Evolutionary conservation across 441 rosid genomes (phyloP).

Genomic region (Metrosideros polymorpha): DNA sequence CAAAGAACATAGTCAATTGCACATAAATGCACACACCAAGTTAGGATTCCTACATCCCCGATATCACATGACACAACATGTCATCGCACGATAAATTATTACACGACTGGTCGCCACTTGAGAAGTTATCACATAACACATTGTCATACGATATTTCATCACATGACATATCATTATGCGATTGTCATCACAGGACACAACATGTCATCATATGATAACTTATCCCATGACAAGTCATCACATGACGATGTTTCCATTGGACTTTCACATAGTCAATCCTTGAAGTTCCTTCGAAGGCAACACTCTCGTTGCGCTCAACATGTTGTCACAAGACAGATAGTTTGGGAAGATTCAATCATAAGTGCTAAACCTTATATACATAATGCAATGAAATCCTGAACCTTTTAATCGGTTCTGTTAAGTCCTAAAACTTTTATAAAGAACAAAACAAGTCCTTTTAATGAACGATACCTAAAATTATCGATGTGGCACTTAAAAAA

Average conservation of each 20-base stretch:
- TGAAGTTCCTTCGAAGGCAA: not conserved
- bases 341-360: not conserved
- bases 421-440: not conserved
- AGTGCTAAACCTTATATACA: not conserved
- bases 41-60: not conserved
- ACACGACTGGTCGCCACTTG: too few relatives aligned
- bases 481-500: not conserved
- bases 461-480: not conserved
- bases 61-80: not conserved
- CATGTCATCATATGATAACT: not conserved
- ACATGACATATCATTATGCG: not conserved
- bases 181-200: not conserved
- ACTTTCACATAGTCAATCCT: not conserved
- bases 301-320: not conserved
- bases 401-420: not conserved
- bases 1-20: not conserved
- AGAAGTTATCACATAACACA: too few relatives aligned
- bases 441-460: not conserved
- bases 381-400: not conserved
- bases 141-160: not conserved
- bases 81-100: accelerated
- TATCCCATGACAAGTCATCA: not conserved
- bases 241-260: too few relatives aligned
- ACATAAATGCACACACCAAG: not conserved
- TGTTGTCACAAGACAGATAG: not conserved